Percentiles rank a stretch among this genome's conserved stretches.
These are phyloP conservation scores for Elsinoe perseae DNA, from an alignment of 2,329 filamentous ascomycete species.

Conservation along the genomic window DNA sequence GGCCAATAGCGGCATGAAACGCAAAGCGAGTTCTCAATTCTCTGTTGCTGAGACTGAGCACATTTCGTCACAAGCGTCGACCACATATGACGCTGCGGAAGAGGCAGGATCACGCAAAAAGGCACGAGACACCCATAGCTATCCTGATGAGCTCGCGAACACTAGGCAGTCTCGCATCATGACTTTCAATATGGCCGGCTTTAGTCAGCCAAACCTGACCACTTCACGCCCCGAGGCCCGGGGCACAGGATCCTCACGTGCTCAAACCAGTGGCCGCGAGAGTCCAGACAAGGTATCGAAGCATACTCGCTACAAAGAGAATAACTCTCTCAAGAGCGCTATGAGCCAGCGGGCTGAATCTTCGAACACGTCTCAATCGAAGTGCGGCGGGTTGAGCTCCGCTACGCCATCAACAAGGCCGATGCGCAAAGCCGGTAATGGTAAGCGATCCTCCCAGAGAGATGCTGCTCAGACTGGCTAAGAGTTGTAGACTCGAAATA, in stretches of 20 bases:
- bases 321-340: too few species aligned
- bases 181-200: not conserved
- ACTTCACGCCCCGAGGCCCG: too few species aligned
- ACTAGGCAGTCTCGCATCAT: not conserved
- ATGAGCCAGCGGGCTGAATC: too few species aligned
- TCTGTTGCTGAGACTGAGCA: not conserved
- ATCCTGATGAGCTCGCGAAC: not conserved
- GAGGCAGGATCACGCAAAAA: not conserved
- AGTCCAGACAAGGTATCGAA: not conserved
- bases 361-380: too few species aligned
- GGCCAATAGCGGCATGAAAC: constrained; percentile 12
- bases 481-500: not conserved
- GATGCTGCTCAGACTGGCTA: not conserved
- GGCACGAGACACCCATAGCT: not conserved
- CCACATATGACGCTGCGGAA: not conserved
- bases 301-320: not conserved
- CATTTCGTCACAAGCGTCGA: not conserved
- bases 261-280: not conserved
- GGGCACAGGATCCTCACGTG: too few species aligned
- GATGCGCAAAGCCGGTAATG: too few species aligned
- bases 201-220: not conserved
- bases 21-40: not conserved
- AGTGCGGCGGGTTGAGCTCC: too few species aligned
- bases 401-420: too few species aligned
- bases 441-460: too few species aligned